Conservation (phyloP, 306 rosid species). For the Aeschynomene evenia region DNA sequence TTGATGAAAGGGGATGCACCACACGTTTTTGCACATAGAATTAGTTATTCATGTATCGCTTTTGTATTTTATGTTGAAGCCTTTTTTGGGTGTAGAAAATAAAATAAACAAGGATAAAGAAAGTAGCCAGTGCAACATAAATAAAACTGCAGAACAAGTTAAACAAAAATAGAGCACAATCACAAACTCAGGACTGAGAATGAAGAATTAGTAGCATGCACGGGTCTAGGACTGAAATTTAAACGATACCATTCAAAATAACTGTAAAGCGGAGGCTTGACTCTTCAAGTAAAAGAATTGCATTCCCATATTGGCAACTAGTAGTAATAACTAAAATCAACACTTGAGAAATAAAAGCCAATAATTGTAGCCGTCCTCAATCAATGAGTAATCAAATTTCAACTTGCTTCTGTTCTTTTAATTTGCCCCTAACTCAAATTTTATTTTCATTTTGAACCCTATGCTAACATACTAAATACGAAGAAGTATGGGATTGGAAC, state of each 20-base stretch:
- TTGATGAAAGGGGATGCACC: neutral
- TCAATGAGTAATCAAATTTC: neutral
- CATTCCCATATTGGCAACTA: neutral
- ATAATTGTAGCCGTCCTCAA: neutral
- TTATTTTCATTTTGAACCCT: neutral
- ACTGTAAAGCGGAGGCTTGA: conserved; percentile 14
- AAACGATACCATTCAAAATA: neutral
- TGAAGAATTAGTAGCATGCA: neutral
- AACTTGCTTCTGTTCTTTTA: neutral
- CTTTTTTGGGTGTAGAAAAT: neutral
- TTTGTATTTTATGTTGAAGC: neutral
- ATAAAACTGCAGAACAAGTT: neutral
- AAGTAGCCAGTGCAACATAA: neutral
- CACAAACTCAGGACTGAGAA: neutral
- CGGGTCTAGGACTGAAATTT: neutral
- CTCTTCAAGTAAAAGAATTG: neutral
- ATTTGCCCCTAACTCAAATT: neutral
- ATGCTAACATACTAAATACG: too few species aligned
- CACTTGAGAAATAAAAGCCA: neutral
- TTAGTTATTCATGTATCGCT: neutral
- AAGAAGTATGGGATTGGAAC: too few species aligned
- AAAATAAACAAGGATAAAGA: neutral
- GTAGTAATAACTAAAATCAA: neutral
- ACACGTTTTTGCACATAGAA: neutral
- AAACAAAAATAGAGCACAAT: neutral